Evolutionary conservation across 2,329 filamentous ascomycete species (phyloP).

Genomic region (Calcarisporium arbuscula): DNA sequence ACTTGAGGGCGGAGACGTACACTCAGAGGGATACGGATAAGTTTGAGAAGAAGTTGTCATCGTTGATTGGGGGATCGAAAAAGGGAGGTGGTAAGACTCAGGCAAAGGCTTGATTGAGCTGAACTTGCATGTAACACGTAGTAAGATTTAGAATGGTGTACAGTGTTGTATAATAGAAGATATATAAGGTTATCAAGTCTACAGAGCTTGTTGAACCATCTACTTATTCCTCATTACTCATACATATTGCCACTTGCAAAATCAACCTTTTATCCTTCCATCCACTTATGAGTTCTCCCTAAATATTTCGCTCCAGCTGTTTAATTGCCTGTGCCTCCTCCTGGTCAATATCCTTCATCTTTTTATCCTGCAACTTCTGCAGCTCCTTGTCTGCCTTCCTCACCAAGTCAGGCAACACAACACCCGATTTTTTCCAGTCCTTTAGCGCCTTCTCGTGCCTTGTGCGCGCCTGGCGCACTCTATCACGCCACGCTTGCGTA

Average conservation of each 20-base stretch:
- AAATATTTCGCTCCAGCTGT: slow-evolving; percentile 28
- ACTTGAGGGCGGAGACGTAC: slow-evolving; percentile 32
- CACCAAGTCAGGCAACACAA: slow-evolving; percentile 41
- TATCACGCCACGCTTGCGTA: slow-evolving; percentile 44
- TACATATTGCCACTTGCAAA: no score
- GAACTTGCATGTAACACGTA: neutral
- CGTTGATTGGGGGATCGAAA: slow-evolving; percentile 18
- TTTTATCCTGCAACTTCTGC: slow-evolving; percentile 46
- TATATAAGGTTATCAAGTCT: slow-evolving; percentile 9
- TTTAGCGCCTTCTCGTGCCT: slow-evolving; percentile 43
- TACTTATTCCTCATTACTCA: no score
- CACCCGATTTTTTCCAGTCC: slow-evolving; percentile 39
- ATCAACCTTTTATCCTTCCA: no score
- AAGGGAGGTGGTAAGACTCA: slow-evolving; percentile 16
- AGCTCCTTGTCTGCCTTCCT: slow-evolving; percentile 40
- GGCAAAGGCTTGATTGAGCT: slow-evolving; percentile 14
- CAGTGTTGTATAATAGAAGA: slow-evolving; percentile 21
- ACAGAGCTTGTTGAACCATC: no score
- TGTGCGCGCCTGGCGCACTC: slow-evolving; percentile 40
- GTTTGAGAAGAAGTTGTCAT: slow-evolving; percentile 34
- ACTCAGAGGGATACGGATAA: slow-evolving; percentile 22
- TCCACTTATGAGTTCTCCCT: no score
- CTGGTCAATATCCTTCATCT: slow-evolving; percentile 43
- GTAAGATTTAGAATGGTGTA: no score
- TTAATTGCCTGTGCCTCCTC: slow-evolving; percentile 43